Evolutionary conservation across 192 early-diverging fungal genomes (phyloP), one percentile per base, ranked within the genome.

Genomic region (Coemansia sp.): DNA sequence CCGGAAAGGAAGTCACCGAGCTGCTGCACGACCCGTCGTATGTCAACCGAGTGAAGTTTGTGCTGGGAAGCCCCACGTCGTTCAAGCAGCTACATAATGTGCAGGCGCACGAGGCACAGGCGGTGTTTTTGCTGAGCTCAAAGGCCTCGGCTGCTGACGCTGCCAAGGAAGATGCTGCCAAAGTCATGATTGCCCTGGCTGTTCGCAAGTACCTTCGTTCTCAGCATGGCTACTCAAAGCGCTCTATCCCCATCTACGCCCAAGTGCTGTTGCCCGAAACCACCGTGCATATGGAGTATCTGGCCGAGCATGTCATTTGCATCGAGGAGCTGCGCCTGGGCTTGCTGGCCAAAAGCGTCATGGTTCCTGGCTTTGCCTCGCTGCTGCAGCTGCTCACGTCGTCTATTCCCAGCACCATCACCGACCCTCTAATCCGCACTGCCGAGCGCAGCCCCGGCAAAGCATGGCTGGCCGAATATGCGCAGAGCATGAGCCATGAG

Each of bases 261-360:
- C 87, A 90, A 52, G 82, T 88, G 16, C 56, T 85, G 45, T 49
- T 87, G 32, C 88, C 88, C n/a, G 81, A 85, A 18, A 88, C 88
- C 48, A 81, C 83, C 31, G 65, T 79, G 53, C 88, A 90, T 60
- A 77, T 90, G 66, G 81, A 88, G 64, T 80, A 77, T 40, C 49
- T 90, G 52, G 84, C 88, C n/a, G 83, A 87, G 54, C 81, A 83
- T 28, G 76, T 86, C 0, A 67, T 90, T 20, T 90, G 87, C 62
- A 69, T 89, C 16, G 88, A 89, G 44, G 87, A 90, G 67, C 77
- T 88, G 54, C 82, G 83, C 3, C 65, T 88, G 39, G 87, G 85
- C 5, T 64, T 90, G 47, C 60, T 88, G 45, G 87, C 87, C 14
- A 85, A 87, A 70, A 84, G 82, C 57, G 81, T 81, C 15, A 60